Evolutionary conservation across 2,329 filamentous ascomycete species (phyloP).

Genomic region (Pseudogymnoascus sp.): DNA sequence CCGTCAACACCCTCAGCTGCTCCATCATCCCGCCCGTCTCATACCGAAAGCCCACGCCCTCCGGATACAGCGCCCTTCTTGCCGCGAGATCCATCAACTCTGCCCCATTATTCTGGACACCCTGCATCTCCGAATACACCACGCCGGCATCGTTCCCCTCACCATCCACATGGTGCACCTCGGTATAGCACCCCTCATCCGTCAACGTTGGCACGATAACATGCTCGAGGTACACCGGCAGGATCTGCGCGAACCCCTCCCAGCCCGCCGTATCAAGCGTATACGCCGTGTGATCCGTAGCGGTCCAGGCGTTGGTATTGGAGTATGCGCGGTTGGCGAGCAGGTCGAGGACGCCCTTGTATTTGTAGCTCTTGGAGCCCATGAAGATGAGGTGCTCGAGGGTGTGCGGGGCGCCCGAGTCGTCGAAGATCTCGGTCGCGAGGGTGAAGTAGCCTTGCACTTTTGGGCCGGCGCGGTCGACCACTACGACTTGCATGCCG

Average conservation of each 20-base stretch:
- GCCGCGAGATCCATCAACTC: constrained; percentile 85
- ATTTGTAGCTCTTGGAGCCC: constrained; percentile 87
- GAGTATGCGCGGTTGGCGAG: constrained; percentile 90
- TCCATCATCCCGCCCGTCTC: constrained; percentile 99
- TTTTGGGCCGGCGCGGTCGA: constrained; percentile 90
- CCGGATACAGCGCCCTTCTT: constrained; percentile 73
- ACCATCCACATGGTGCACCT: constrained; percentile 93
- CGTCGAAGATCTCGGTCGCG: constrained; percentile 94
- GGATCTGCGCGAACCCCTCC: constrained; percentile 91
- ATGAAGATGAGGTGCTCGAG: constrained; percentile 79
- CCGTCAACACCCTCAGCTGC: constrained; percentile 73
- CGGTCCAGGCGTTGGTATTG: constrained; percentile 93
- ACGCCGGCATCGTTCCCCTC: constrained; percentile 92
- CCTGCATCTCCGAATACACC: constrained; percentile 99
- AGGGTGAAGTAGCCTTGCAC: constrained; percentile 90
- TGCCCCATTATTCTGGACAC: constrained; percentile 71
- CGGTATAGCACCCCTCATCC: constrained; percentile 86
- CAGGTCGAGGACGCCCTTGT: constrained; percentile 93
- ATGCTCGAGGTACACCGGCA: constrained; percentile 94
- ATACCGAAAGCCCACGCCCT: constrained; percentile 86
- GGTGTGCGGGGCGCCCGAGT: constrained; percentile 85
- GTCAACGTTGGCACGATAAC: constrained; percentile 85
- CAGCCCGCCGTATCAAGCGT: constrained; percentile 92
- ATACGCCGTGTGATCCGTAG: constrained; percentile 92
- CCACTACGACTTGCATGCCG: constrained; percentile 88